Conservation (phyloP, 2,329 filamentous ascomycete genomes). For the Fusarium odoratissimum region DNA sequence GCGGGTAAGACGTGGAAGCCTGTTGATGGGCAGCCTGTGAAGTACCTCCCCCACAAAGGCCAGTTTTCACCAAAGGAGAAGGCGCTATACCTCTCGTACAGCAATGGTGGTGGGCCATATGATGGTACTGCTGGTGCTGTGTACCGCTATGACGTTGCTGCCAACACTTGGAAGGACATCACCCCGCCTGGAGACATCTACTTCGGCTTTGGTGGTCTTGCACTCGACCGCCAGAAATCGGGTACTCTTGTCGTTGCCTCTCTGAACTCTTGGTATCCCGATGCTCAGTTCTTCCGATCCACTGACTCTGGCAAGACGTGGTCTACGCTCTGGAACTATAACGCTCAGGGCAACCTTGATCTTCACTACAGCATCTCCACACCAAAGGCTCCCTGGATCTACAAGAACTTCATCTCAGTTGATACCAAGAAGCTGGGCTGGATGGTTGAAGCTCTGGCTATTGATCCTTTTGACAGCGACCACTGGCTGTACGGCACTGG, state of each 20-base stretch:
- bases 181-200: constrained; percentile 63
- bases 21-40: constrained; percentile 61
- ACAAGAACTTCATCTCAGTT: constrained; percentile 58
- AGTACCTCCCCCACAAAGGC: constrained; percentile 66
- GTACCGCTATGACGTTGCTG: constrained; percentile 64
- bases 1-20: constrained; percentile 64
- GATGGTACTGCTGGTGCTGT: constrained; percentile 66
- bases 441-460: constrained; percentile 70
- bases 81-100: constrained; percentile 66
- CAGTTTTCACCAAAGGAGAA: constrained; percentile 63
- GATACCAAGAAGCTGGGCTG: constrained; percentile 66
- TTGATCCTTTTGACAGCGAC: constrained; percentile 68
- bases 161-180: constrained; percentile 65
- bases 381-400: constrained; percentile 64
- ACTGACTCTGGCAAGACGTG: constrained; percentile 66
- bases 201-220: constrained; percentile 67
- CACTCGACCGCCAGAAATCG: constrained; percentile 63
- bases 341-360: constrained; percentile 57
- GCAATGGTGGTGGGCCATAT: constrained; percentile 67
- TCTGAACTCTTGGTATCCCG: constrained; percentile 70
- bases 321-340: constrained; percentile 65
- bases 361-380: constrained; percentile 60
- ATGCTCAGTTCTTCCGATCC: constrained; percentile 67
- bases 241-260: constrained; percentile 68
- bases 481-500: constrained; percentile 73